These are phyloP conservation scores for Phytopythium montanum DNA, from an alignment of 352 stramenopile genomes.

Conservation along the genomic window DNA sequence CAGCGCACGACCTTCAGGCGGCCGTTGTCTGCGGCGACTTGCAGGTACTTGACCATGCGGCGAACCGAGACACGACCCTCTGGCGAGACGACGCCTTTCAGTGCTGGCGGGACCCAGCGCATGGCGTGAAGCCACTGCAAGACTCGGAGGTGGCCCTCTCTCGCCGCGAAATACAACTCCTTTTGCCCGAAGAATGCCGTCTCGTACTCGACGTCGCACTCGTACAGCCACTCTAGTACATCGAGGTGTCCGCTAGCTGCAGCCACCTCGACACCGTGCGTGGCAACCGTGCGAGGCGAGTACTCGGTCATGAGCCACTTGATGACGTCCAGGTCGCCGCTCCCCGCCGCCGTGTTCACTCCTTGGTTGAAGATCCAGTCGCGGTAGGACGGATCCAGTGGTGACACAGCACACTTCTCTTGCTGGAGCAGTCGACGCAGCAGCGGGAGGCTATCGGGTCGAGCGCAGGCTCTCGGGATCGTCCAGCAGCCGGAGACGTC, in stretches of 20 bases:
- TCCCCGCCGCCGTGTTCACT: conserved; percentile 34
- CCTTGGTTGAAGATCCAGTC: not conserved
- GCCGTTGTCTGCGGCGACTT: not conserved
- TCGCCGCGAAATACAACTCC: conserved; percentile 19
- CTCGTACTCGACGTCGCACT: conserved; percentile 1
- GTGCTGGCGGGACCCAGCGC: conserved; percentile 11
- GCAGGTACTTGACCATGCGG: not conserved
- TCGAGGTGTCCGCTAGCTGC: conserved; percentile 62
- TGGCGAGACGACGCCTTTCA: not conserved
- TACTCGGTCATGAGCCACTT: conserved; percentile 57
- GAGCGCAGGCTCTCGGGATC: not conserved
- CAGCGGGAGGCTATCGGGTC: not conserved
- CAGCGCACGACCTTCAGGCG: not conserved
- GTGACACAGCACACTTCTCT: not conserved
- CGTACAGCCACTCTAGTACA: conserved; percentile 42
- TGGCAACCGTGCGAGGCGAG: conserved; percentile 47
- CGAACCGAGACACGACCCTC: not conserved
- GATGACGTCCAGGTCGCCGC: conserved; percentile 51
- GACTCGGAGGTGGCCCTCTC: conserved; percentile 19
- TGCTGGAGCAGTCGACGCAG: not conserved
- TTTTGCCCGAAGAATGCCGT: conserved; percentile 14
- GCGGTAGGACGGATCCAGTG: not conserved
- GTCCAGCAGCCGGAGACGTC: not conserved
- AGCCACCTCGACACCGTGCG: conserved; percentile 36
- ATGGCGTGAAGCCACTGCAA: conserved; percentile 22